Conservation (phyloP, 495 filamentous ascomycete species). For the Podospora comata region DNA sequence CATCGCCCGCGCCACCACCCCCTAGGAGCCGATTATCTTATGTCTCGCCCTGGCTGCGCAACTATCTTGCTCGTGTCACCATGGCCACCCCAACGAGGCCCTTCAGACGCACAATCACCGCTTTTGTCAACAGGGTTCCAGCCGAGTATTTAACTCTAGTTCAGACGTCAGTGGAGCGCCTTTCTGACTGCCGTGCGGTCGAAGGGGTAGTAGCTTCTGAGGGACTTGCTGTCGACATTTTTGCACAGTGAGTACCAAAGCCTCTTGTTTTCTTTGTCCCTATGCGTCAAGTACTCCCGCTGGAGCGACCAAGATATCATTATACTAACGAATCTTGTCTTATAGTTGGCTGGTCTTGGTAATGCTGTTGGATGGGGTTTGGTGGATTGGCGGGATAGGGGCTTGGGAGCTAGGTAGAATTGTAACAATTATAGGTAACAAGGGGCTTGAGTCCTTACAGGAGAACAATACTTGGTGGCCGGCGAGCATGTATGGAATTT, state of each 20-base stretch:
- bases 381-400: constrained; percentile 41
- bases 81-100: constrained; percentile 23
- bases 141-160: constrained; percentile 21
- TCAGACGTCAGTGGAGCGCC: constrained; percentile 15
- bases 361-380: constrained; percentile 42
- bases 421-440: background rate
- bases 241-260: constrained; percentile 28
- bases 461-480: background rate
- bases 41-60: constrained; percentile 27
- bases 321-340: constrained; percentile 12
- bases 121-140: constrained; percentile 29
- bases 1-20: constrained; percentile 14
- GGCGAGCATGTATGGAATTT: background rate
- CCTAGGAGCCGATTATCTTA: constrained; percentile 4
- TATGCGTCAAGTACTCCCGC: too few relatives aligned
- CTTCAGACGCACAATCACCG: constrained; percentile 20
- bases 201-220: constrained; percentile 2
- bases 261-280: too few relatives aligned
- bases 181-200: constrained; percentile 11
- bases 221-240: constrained; percentile 43
- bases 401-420: constrained; percentile 29
- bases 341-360: constrained; percentile 38
- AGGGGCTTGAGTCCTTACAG: background rate
- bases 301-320: too few relatives aligned
- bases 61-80: constrained; percentile 25